Conservation (phyloP, 1,139 yeast genomes). For the Pichia sp. region DNA sequence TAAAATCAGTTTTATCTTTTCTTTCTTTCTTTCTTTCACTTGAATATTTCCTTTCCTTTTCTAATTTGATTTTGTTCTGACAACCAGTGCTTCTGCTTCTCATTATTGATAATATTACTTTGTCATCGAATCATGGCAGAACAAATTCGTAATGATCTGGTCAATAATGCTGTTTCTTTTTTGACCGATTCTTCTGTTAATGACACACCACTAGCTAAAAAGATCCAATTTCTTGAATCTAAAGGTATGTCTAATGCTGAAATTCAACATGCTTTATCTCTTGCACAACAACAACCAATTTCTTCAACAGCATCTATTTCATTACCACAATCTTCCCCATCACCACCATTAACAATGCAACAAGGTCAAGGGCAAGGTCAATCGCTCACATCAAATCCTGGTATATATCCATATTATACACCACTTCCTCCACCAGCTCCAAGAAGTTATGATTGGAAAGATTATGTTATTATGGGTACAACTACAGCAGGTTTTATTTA, state of each 20-base stretch:
- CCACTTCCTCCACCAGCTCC: conserved; percentile 58
- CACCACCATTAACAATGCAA: background rate
- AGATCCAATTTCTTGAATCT: conserved; percentile 79
- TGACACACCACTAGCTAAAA: conserved; percentile 72
- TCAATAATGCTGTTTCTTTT: conserved; percentile 76
- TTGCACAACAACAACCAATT: conserved; percentile 4
- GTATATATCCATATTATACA: conserved; percentile 7
- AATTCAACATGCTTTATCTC: conserved; percentile 65
- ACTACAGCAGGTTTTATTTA: conserved; percentile 88
- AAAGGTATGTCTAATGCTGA: conserved; percentile 80
- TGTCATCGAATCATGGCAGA: too few species aligned
- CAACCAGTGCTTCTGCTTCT: too few species aligned
- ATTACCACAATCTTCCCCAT: conserved; percentile 6
- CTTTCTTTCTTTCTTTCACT: too few species aligned
- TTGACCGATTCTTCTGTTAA: conserved; percentile 71
- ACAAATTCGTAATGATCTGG: conserved; percentile 43
- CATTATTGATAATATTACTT: too few species aligned
- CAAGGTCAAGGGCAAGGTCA: background rate
- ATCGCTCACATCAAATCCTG: background rate
- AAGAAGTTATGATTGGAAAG: conserved; percentile 93
- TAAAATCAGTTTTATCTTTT: too few species aligned
- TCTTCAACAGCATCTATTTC: background rate
- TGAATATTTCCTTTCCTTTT: too few species aligned
- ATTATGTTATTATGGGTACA: conserved; percentile 96
- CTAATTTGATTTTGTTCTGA: too few species aligned